Evolutionary conservation across 495 filamentous ascomycete genomes (phyloP), one percentile per base, ranked within the genome.

Genomic region (Gamarada debralockiae): DNA sequence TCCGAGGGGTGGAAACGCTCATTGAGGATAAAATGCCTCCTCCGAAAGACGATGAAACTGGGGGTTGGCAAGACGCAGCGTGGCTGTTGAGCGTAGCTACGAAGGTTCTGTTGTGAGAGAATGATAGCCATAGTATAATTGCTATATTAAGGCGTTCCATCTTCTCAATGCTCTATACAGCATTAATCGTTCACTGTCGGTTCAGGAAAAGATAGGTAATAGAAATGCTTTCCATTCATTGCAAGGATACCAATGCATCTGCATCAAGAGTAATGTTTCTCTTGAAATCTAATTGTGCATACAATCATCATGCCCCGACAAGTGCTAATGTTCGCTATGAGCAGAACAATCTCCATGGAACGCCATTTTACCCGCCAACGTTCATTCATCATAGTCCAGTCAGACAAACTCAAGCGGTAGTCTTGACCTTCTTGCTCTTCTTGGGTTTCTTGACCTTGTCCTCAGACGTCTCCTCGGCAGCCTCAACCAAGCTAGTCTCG

Each of bases 1-100:
- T 65, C 40, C 50, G 54, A 15, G 62, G 59, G 17, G 53, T 48
- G 25, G 39, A 48, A 13, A 61, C 64, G 18, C 67, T 72, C 0
- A 15, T 18, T 5, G 50, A 45, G n/a, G 56, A 53, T 43, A 57
- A 50, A 17, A 60, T 74, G 27, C 74, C 72, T 24, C 71, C 74
- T 0, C 75, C 74, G 0, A 70, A 68, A 42, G 58, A 66, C 43
- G 74, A 78, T 25, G 73, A 82, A 45, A 75, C 73, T 12, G 81
- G 84, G 13, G 83, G 79, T 8, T 95, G 88, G 90, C 78, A 85
- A 53, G 91, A 95, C 72, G 90, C 87, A 31, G 79, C 85, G 22
- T 96, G 89, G 91, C 68, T 96, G 53, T 70, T 95, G 44, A 83
- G 81, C 41, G 81, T 92, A 44, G 85, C 88, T 20, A 85, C 81